phyloP scores from a whole-genome alignment of 768 basidiomycete genomes.

The Rhizopogon rudus region DNA sequence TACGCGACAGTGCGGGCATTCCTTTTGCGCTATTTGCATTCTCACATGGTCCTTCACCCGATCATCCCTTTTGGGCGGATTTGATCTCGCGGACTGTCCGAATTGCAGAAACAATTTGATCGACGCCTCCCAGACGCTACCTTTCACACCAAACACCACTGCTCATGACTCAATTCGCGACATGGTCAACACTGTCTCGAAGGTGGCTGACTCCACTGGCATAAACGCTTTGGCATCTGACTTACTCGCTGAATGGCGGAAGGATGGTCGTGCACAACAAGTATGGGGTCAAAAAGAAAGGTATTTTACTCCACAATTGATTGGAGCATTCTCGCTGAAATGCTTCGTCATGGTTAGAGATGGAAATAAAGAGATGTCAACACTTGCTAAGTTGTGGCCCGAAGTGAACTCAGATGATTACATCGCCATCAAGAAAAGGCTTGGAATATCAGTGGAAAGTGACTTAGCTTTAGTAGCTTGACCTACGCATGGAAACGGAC shows the following conservation, averaged over 20 bases:
- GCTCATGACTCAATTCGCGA: slow-evolving; percentile 48
- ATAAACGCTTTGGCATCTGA: slow-evolving; percentile 23
- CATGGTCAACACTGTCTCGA: slow-evolving; percentile 45
- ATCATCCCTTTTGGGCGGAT: background rate
- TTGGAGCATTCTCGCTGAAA: background rate
- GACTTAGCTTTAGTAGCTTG: no score
- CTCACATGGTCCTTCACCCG: slow-evolving; percentile 67
- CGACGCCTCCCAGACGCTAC: slow-evolving; percentile 53
- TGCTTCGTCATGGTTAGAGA: slow-evolving; percentile 27
- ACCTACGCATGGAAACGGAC: no score
- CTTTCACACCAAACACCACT: slow-evolving; percentile 59
- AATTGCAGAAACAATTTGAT: slow-evolving; percentile 54
- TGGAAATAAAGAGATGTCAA: slow-evolving; percentile 52
- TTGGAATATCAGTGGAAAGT: slow-evolving; percentile 39
- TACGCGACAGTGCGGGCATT: slow-evolving; percentile 57
- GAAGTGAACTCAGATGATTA: slow-evolving; percentile 46
- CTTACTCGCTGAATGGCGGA: slow-evolving; percentile 43
- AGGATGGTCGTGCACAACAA: slow-evolving; percentile 41
- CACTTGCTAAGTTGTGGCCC: slow-evolving; percentile 44
- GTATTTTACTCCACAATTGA: slow-evolving; percentile 28
- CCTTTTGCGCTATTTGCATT: slow-evolving; percentile 63
- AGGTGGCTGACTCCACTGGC: slow-evolving; percentile 26
- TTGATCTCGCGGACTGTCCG: slow-evolving; percentile 53
- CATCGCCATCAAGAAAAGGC: slow-evolving; percentile 45
- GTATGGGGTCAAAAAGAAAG: slow-evolving; percentile 60